These are phyloP conservation scores for Geoglossum cookeanum DNA, from an alignment of 2,329 filamentous ascomycete species.

Conservation along the genomic window DNA sequence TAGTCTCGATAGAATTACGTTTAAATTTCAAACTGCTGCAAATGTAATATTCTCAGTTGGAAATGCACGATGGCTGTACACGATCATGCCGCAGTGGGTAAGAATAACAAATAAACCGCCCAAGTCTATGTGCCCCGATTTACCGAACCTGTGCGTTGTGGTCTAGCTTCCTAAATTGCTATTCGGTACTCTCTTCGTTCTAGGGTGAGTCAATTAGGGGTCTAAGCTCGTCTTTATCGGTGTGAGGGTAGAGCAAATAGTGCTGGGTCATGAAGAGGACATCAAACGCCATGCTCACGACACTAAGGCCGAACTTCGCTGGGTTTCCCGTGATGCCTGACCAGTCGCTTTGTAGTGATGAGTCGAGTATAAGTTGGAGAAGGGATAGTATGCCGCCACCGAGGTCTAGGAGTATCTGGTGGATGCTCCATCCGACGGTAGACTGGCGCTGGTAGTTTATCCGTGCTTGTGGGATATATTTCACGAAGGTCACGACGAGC, in stretches of 20 bases:
- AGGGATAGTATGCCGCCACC: constrained; percentile 66
- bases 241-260: constrained; percentile 52
- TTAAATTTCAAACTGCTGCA: too few relatives aligned
- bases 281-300: constrained; percentile 75
- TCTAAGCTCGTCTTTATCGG: constrained; percentile 4
- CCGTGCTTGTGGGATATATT: constrained; percentile 76
- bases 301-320: constrained; percentile 71
- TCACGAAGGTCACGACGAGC: constrained; percentile 69
- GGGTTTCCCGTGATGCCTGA: constrained; percentile 80
- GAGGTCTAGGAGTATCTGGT: constrained; percentile 68
- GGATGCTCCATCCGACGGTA: constrained; percentile 75
- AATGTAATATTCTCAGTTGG: too few relatives aligned
- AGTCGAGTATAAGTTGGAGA: constrained; percentile 66
- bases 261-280: constrained; percentile 75
- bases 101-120: too few relatives aligned
- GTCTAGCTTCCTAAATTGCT: too few relatives aligned
- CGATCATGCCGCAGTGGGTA: too few relatives aligned
- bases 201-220: background rate
- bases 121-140: too few relatives aligned
- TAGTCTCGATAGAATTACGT: too few relatives aligned
- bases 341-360: constrained; percentile 71
- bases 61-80: too few relatives aligned
- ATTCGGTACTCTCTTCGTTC: too few relatives aligned
- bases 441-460: constrained; percentile 72
- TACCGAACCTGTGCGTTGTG: too few relatives aligned